Evolutionary conservation across 345 rosid genomes (phyloP).

Genomic region (Syzygium grande): DNA sequence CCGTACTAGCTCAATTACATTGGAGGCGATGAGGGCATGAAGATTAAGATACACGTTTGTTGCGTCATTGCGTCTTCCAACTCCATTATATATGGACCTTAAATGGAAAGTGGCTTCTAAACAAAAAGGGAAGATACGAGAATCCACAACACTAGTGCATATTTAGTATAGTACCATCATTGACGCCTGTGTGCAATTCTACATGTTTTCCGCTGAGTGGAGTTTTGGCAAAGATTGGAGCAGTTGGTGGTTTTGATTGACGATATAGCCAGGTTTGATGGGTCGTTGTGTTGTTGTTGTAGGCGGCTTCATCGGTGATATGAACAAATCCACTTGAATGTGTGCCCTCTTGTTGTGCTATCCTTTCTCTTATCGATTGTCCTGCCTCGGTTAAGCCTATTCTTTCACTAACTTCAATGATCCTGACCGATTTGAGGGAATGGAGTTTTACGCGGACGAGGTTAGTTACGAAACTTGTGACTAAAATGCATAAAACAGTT

Average conservation of each 20-base stretch:
- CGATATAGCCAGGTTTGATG: neutral
- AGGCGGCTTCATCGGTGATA: neutral
- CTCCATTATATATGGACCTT: neutral
- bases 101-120: neutral
- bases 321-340: neutral
- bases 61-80: neutral
- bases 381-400: neutral
- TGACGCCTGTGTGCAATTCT: neutral
- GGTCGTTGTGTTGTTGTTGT: neutral
- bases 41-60: neutral
- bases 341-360: neutral
- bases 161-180: neutral
- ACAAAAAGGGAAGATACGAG: neutral
- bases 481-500: neutral
- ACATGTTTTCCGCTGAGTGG: neutral
- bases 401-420: neutral
- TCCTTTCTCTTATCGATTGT: neutral
- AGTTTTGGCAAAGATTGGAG: neutral
- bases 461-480: neutral
- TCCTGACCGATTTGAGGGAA: neutral
- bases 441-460: neutral
- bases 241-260: neutral
- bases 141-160: neutral
- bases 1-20: constrained; percentile 6
- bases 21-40: neutral